These are phyloP conservation scores for Aquilaria agallochum DNA, from an alignment of 441 rosid genomes.

Conservation along the genomic window DNA sequence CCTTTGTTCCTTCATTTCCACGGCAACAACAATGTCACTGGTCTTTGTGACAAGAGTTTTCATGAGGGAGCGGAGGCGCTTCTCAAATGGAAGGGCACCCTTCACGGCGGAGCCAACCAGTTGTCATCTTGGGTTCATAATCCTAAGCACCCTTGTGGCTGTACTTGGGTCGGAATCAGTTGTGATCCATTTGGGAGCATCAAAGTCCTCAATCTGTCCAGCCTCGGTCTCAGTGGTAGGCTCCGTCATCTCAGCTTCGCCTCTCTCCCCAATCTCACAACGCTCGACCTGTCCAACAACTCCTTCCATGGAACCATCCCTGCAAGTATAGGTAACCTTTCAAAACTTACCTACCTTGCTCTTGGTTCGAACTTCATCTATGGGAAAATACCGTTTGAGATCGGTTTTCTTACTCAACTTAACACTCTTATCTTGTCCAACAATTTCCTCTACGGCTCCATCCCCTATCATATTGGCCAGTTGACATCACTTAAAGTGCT, in stretches of 20 bases:
- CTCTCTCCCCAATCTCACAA: neutral
- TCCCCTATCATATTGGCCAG: slow-evolving; percentile 17
- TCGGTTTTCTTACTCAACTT: slow-evolving; percentile 1
- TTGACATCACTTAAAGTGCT: slow-evolving; percentile 20
- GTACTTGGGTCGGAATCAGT: neutral
- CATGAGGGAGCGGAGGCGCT: slow-evolving; percentile 20
- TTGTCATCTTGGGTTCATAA: too few relatives aligned
- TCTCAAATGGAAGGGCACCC: slow-evolving; percentile 19
- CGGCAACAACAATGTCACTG: too few relatives aligned
- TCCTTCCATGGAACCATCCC: slow-evolving; percentile 2
- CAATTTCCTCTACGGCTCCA: neutral
- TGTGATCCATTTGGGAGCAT: slow-evolving; percentile 13
- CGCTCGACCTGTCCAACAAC: neutral
- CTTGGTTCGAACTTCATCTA: neutral
- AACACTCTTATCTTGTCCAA: neutral
- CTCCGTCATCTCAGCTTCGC: slow-evolving; percentile 9
- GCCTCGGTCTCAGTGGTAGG: slow-evolving; percentile 12
- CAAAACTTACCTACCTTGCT: slow-evolving; percentile 5
- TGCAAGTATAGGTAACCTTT: slow-evolving; percentile 1
- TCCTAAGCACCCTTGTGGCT: too few relatives aligned
- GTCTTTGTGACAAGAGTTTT: too few relatives aligned
- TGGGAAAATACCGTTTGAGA: neutral
- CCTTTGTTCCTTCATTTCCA: too few relatives aligned
- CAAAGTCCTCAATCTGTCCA: slow-evolving; percentile 15
- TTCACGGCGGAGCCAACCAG: too few relatives aligned